These are phyloP conservation scores for Chlorophyllum brunneum DNA, from an alignment of 768 basidiomycete species.

Conservation along the genomic window DNA sequence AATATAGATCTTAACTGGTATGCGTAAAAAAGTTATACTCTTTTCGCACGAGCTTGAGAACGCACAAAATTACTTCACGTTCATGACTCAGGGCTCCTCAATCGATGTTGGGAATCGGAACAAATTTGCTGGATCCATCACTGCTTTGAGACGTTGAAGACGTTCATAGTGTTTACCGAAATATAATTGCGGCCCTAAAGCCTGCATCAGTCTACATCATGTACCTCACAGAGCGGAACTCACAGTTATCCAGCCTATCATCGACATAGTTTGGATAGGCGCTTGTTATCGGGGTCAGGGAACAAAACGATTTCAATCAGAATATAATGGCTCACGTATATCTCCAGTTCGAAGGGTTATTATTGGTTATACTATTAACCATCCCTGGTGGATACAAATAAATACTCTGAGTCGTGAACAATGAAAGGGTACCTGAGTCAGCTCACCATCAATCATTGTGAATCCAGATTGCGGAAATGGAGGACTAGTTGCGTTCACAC, in stretches of 20 bases:
- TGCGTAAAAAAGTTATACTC: no score
- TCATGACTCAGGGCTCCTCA: neutral
- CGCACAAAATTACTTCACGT: no score
- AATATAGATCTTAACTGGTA: no score
- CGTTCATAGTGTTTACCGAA: conserved; percentile 4
- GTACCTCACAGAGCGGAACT: neutral
- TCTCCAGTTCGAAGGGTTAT: conserved; percentile 3
- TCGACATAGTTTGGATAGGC: conserved; percentile 11
- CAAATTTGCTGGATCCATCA: conserved; percentile 1
- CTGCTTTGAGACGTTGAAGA: conserved; percentile 3
- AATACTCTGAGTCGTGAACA: neutral
- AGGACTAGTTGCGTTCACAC: conserved; percentile 27
- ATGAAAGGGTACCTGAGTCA: neutral
- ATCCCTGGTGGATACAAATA: conserved; percentile 22
- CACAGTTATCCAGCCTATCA: conserved; percentile 4
- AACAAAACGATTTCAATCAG: neutral
- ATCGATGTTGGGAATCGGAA: conserved; percentile 9
- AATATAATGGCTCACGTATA: conserved; percentile 7
- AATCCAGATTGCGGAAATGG: conserved; percentile 44
- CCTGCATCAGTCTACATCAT: neutral
- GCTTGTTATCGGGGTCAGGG: neutral
- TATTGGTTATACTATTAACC: conserved; percentile 16
- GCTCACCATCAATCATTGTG: conserved; percentile 38
- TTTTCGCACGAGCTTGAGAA: no score
- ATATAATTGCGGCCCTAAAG: conserved; percentile 7